phyloP scores from a whole-genome alignment of 257 asterid genomes.

The Solanum medicagineum region DNA sequence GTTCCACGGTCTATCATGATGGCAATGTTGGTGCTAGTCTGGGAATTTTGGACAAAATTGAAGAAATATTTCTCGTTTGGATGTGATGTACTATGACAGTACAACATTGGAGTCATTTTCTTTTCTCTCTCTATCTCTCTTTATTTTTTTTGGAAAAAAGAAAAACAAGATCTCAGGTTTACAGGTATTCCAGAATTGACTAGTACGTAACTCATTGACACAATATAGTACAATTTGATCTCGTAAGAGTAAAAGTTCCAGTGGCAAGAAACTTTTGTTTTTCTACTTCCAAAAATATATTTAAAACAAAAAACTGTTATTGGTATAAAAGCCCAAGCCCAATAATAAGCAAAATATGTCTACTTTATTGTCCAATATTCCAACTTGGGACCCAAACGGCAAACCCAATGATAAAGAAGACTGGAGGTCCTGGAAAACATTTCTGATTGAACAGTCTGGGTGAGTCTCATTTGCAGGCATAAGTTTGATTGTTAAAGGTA shows the following conservation, averaged over 20 bases:
- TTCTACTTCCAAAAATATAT: too few relatives aligned
- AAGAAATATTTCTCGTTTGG: background rate
- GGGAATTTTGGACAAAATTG: background rate
- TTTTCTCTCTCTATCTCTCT: background rate
- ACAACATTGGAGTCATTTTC: background rate
- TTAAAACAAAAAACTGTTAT: background rate
- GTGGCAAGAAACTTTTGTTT: background rate
- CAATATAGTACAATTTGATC: background rate
- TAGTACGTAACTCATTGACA: background rate
- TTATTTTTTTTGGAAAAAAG: background rate
- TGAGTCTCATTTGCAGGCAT: background rate
- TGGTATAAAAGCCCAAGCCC: background rate
- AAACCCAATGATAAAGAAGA: background rate
- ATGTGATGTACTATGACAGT: background rate
- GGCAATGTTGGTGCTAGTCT: background rate
- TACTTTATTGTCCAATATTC: background rate
- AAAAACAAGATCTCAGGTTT: background rate
- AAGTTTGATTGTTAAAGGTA: background rate
- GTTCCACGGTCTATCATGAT: too few relatives aligned
- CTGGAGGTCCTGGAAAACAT: background rate
- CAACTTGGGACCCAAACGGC: background rate
- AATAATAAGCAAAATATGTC: background rate
- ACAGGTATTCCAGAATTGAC: background rate
- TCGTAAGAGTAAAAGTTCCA: background rate
- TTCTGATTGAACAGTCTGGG: background rate